Conservation (phyloP, 805 yeast species). For the Yarrowia bubula region DNA sequence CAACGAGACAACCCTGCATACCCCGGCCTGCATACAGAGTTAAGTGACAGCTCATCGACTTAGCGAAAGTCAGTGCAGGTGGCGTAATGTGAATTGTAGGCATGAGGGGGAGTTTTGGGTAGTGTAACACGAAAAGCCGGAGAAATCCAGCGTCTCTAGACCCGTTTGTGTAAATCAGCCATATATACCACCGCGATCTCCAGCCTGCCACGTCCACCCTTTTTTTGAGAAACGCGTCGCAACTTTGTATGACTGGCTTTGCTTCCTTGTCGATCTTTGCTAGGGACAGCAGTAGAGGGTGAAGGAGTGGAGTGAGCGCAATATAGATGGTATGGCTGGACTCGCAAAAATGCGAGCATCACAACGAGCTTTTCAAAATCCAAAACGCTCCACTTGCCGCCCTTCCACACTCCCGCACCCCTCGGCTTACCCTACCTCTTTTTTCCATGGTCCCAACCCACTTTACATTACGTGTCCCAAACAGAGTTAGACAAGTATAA, state of each 20-base stretch:
- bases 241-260: not conserved
- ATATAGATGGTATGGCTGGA: not conserved
- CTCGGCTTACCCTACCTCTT: conserved; percentile 20
- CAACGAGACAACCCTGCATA: conserved; percentile 17
- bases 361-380: not conserved
- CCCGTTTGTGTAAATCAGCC: no score
- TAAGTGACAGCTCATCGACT: conserved; percentile 18
- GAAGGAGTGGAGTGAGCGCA: no score
- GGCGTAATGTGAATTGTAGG: not conserved
- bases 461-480: conserved; percentile 23
- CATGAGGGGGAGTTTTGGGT: no score
- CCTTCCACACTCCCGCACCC: not conserved
- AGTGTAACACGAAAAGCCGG: no score
- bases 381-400: not conserved
- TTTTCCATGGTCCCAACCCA: conserved; percentile 18
- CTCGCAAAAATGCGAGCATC: not conserved
- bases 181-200: not conserved
- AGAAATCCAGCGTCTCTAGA: no score
- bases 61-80: conserved; percentile 10
- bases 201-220: not conserved
- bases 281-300: not conserved
- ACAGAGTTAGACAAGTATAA: conserved; percentile 8
- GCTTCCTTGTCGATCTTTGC: not conserved
- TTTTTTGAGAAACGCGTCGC: conserved; percentile 1
- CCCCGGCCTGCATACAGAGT: conserved; percentile 13